Base-by-base conservation (phyloP, 768 basidiomycete species). In the Tylopilus sp. region DNA sequence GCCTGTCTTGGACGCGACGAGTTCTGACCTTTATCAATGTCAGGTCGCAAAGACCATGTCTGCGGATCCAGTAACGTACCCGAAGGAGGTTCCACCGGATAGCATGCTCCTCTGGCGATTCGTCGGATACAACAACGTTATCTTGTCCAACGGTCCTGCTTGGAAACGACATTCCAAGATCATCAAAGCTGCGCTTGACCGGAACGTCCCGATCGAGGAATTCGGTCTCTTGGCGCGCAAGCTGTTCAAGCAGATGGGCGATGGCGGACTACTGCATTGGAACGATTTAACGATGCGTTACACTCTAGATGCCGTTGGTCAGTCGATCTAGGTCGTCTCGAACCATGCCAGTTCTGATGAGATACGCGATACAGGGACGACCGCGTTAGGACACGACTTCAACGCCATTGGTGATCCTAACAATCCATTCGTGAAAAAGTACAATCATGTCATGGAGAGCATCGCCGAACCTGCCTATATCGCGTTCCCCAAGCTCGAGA, bases 161-260 rank as follows among this genome's bases (percentile, higher is more conserved):
- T 36, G 34, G 34, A 36, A 36, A 36, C 34, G 34, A 17, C 34
- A 36, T 17, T 36, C 34, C 4, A 36, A 17, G 34, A 36, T n/a
- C 34, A 36, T 36, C 34, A 36, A 36, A 16, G 34, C 34, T 36
- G 34, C 34, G 12, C 34, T 36, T 8, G 34, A 36, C 16, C 16
- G 34, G 2, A 36, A 36, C 34, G 16, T 36, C 16, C 34, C 34
- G 4, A 17, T 36, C 16, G 34, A 36, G 34, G 34, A n/a, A 36
- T 36, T 36, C 16, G 34, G 34, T 36, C 40, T 24, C 25, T 30
- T 53, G 45, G 38, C 45, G 4, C 45, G 25, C 25, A 46, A 47
- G 40, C 24, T 53, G 8, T 53, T 47, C 25, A 40, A 47, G 30
- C 30, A 53, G 29, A 47, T 47, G 52, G 36, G 52, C 14, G 28